Percentiles rank a stretch among this genome's conserved stretches.
Conservation (phyloP, 2,329 filamentous ascomycete genomes). For the Talaromyces marneffei region DNA sequence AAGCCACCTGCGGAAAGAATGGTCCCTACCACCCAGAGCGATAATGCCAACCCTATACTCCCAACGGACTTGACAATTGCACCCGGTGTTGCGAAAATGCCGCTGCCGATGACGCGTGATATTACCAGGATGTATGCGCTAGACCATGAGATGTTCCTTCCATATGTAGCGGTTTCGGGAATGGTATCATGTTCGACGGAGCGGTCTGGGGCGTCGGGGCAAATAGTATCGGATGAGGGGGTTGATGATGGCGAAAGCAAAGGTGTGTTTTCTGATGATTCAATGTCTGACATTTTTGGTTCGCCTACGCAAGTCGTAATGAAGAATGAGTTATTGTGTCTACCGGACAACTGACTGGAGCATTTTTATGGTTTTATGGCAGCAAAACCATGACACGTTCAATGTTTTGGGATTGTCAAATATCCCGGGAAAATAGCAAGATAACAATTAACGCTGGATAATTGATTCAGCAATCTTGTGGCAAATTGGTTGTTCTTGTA, state of each 20-base stretch:
- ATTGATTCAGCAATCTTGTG: background rate
- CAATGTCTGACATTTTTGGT: background rate
- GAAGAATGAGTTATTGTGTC: background rate
- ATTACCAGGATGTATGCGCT: constrained; percentile 63
- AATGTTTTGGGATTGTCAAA: background rate
- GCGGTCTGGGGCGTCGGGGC: constrained; percentile 19
- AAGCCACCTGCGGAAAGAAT: constrained; percentile 57
- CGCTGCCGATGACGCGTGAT: constrained; percentile 62
- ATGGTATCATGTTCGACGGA: constrained; percentile 53
- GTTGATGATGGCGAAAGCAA: constrained; percentile 5
- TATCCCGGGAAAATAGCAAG: background rate
- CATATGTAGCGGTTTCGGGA: constrained; percentile 53
- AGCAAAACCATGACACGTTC: background rate
- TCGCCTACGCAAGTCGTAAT: background rate
- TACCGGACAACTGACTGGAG: background rate
- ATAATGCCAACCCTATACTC: constrained; percentile 58
- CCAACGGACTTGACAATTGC: constrained; percentile 62
- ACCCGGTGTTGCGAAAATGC: constrained; percentile 67
- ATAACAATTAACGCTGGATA: background rate
- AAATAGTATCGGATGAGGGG: background rate
- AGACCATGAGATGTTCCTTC: constrained; percentile 57
- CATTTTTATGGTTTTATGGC: background rate
- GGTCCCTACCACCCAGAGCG: constrained; percentile 60
- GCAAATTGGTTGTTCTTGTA: background rate
- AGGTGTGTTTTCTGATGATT: constrained; percentile 6